Evolutionary conservation across 1,139 yeast genomes (phyloP).

Genomic region (Pichia terricola): DNA sequence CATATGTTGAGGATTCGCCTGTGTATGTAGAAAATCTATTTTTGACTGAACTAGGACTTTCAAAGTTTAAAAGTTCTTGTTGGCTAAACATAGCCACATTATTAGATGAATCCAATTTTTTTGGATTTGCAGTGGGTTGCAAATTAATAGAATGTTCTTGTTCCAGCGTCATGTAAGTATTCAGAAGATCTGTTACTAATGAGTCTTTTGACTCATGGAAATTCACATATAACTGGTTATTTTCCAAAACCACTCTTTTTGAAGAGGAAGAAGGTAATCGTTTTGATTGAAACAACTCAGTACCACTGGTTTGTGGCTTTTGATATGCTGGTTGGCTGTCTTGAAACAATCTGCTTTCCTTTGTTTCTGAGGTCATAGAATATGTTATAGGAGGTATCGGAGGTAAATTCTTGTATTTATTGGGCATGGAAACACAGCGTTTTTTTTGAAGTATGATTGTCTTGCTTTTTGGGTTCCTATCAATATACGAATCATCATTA

Average conservation of each 20-base stretch:
- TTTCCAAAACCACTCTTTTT: not conserved
- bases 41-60: not conserved
- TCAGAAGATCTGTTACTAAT: slow-evolving; percentile 3
- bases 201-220: slow-evolving; percentile 5
- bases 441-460: too few relatives aligned
- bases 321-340: too few relatives aligned
- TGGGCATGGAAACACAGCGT: too few relatives aligned
- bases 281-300: too few relatives aligned
- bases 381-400: too few relatives aligned
- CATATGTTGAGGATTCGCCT: not conserved
- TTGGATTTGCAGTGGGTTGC: not conserved
- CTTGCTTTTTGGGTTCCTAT: too few relatives aligned
- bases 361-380: too few relatives aligned
- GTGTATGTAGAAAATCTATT: not conserved
- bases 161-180: slow-evolving; percentile 4
- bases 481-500: too few relatives aligned
- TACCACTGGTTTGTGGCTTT: too few relatives aligned
- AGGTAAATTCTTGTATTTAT: too few relatives aligned
- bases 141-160: not conserved
- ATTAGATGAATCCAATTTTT: not conserved
- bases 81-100: not conserved
- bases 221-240: slow-evolving; percentile 3
- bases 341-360: too few relatives aligned
- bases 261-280: too few relatives aligned
- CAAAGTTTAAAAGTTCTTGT: not conserved